Evolutionary conservation across 208 protist species (phyloP).

Genomic region (Trypanosoma conorhini): DNA sequence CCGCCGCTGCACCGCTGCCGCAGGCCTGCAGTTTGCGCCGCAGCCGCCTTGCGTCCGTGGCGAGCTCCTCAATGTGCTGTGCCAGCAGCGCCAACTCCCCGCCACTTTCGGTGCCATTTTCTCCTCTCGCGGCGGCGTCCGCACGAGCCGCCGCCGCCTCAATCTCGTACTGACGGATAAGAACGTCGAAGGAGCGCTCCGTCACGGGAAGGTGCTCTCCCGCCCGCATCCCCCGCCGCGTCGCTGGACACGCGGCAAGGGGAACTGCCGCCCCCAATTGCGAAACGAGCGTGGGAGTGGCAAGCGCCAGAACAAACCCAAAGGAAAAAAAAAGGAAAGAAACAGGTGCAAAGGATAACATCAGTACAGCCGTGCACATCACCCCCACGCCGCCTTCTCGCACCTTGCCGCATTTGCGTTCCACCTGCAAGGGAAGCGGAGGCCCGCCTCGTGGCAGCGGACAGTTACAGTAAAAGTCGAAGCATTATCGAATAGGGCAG

Average conservation of each 20-base stretch:
- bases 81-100: conserved; percentile 10
- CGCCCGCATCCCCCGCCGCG: background rate
- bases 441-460: background rate
- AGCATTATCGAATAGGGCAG: background rate
- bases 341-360: background rate
- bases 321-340: background rate
- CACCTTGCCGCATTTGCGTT: background rate
- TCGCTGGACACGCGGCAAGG: background rate
- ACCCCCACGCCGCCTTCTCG: background rate
- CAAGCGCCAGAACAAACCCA: background rate
- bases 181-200: conserved; percentile 12
- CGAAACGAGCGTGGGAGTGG: background rate
- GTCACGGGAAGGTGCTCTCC: conserved; percentile 13
- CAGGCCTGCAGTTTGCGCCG: conserved; percentile 14
- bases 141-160: conserved; percentile 24
- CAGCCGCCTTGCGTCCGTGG: conserved; percentile 7
- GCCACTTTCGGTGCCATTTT: background rate
- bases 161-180: conserved; percentile 24
- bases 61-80: conserved; percentile 25
- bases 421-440: background rate
- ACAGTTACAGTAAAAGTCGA: conserved; percentile 5
- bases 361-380: background rate
- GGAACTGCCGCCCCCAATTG: background rate
- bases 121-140: background rate
- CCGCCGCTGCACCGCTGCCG: background rate